Conservation (phyloP, 2,329 filamentous ascomycete genomes). For the Aulographum hederae region DNA sequence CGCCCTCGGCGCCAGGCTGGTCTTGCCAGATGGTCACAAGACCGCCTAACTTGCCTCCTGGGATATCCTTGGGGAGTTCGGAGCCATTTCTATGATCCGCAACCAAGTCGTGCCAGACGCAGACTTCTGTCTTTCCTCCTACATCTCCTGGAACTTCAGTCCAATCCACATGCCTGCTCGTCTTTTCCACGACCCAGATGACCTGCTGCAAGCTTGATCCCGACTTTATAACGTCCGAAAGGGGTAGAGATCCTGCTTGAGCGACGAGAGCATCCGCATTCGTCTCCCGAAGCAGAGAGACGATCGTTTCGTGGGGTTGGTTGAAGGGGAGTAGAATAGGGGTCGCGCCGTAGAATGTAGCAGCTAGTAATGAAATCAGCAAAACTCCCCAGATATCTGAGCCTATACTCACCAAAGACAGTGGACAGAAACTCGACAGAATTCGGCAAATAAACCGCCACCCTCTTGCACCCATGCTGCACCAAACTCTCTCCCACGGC, state of each 20-base stretch:
- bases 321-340: conserved; percentile 76
- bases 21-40: conserved; percentile 48
- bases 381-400: neutral
- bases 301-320: conserved; percentile 47
- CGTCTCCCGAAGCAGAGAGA: conserved; percentile 53
- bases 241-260: conserved; percentile 69
- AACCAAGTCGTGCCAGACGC: conserved; percentile 86
- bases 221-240: conserved; percentile 50
- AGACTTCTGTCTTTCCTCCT: conserved; percentile 56
- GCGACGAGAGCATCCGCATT: conserved; percentile 70
- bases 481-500: conserved; percentile 63
- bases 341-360: conserved; percentile 73
- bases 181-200: conserved; percentile 84
- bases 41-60: conserved; percentile 27
- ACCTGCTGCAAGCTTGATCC: conserved; percentile 56
- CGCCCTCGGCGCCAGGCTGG: conserved; percentile 29
- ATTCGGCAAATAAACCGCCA: conserved; percentile 85
- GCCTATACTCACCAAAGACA: conserved; percentile 44
- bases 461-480: conserved; percentile 48
- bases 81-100: conserved; percentile 42
- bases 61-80: conserved; percentile 46
- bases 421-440: conserved; percentile 71
- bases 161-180: conserved; percentile 89
- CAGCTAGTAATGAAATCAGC: conserved; percentile 32
- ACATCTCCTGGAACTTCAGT: conserved; percentile 67